Base-by-base conservation (phyloP, 345 rosid species). In the Conringia planisiliqua region DNA sequence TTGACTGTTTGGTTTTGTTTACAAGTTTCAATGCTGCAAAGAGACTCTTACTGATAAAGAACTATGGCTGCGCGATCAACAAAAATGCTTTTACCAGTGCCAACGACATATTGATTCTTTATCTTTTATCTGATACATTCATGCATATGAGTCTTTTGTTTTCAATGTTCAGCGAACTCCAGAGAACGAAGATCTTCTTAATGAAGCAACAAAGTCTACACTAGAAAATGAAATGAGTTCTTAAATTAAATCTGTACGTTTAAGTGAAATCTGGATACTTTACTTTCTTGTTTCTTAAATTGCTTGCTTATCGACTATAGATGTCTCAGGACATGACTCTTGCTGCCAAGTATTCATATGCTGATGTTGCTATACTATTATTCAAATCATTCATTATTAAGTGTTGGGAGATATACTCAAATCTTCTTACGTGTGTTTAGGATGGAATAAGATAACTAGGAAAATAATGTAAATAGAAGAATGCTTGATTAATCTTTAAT, bases 291-390 rank as follows among this genome's bases (percentile, higher is more conserved):
- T 57, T 72, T 20, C n/a, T 60, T 66, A 35, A 55, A 43, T 60
- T 72, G 29, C 50, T 79, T 66, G 36, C 57, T 51, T 51, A 66
- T 64, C 20, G 3, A 42, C 55, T 59, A 40, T 51, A 14, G 17
- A 11, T 73, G 60, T 71, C 61, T 62, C 86, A 95, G 96, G 96
- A 88, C 58, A 82, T 74, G 81, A 44, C 88, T 62, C 83, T 83
- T 72, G 76, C 89, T 73, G 71, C 83, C 20, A 90, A 96, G 32
- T 97, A 92, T 65, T 94, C 96, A 66, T 97, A 92, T 78, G 90
- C 97, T 38, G 99, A 95, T 83, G 97, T 1, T 3, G n/a, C 3
- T 26, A 1, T 26, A 26, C 27, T 26, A 26, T 26, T 26, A 26
- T 26, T 26, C 27, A 26, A 3, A 3, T 3, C 27, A 1, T 26